A percentile compares a stretch with the other conserved stretches of the same genome.
Conservation (phyloP, 2,329 filamentous ascomycete species). For the Rhynchosporium graminicola region DNA sequence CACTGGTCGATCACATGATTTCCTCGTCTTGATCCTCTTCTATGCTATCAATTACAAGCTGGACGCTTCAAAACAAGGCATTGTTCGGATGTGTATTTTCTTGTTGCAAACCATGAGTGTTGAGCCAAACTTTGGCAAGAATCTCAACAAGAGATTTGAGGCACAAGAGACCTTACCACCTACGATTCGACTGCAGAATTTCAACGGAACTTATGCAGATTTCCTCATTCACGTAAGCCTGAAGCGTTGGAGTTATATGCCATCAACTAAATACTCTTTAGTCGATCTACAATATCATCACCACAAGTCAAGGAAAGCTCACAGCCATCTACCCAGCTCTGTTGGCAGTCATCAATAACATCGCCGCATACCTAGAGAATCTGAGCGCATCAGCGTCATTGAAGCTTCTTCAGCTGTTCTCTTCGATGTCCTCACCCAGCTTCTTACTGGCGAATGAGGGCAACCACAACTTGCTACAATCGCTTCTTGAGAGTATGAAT, state of each 20-base stretch:
- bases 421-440: conserved; percentile 88
- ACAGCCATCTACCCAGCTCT: conserved; percentile 91
- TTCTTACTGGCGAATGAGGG: conserved; percentile 91
- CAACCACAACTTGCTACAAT: conserved; percentile 79
- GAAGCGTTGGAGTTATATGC: background rate
- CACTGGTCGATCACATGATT: conserved; percentile 89
- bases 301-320: conserved; percentile 84
- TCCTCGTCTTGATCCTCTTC: conserved; percentile 85
- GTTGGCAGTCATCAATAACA: conserved; percentile 89
- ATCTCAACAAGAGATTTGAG: conserved; percentile 85
- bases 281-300: conserved; percentile 91
- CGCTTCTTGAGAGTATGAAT: conserved; percentile 85
- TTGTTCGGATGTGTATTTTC: conserved; percentile 97
- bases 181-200: conserved; percentile 78
- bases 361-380: conserved; percentile 79
- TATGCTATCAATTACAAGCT: conserved; percentile 89
- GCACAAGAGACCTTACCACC: conserved; percentile 84
- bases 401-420: conserved; percentile 84
- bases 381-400: conserved; percentile 74
- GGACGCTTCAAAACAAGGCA: conserved; percentile 83
- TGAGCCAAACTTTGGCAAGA: conserved; percentile 85
- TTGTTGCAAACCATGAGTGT: conserved; percentile 92
- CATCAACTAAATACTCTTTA: conserved; percentile 43
- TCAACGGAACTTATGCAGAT: conserved; percentile 88
- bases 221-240: conserved; percentile 80